phyloP scores from a whole-genome alignment of 169 alveolate species.

The Plasmodium gonderi region DNA sequence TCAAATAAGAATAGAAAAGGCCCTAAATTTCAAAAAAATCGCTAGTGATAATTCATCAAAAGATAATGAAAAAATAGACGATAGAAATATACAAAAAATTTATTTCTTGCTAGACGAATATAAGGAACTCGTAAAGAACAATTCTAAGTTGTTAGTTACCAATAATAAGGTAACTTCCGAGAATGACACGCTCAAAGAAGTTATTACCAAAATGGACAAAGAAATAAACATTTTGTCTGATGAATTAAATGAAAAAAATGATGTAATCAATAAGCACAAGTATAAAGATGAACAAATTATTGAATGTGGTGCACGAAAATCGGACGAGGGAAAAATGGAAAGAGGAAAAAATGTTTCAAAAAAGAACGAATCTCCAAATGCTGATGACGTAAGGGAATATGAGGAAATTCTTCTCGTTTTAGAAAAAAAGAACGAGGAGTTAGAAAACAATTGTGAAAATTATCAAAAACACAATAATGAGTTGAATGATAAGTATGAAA shows the following conservation, averaged over 20 bases:
- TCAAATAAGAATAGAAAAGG: slow-evolving; percentile 17
- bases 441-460: slow-evolving; percentile 50
- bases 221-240: slow-evolving; percentile 14
- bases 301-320: neutral
- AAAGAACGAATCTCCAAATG: neutral
- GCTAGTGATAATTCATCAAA: neutral
- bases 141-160: slow-evolving; percentile 19
- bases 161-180: slow-evolving; percentile 19
- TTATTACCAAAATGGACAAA: slow-evolving; percentile 45
- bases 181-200: slow-evolving; percentile 46
- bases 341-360: neutral
- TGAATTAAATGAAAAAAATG: slow-evolving; percentile 10
- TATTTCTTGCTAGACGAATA: slow-evolving; percentile 24
- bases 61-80: neutral
- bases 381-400: slow-evolving; percentile 23
- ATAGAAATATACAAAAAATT: slow-evolving; percentile 24
- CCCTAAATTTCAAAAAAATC: neutral
- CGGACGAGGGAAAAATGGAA: neutral
- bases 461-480: slow-evolving; percentile 29
- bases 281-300: neutral
- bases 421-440: slow-evolving; percentile 44
- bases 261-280: neutral
- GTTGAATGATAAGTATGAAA: slow-evolving; percentile 23
- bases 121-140: slow-evolving; percentile 24
- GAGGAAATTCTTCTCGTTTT: slow-evolving; percentile 33